Evolutionary conservation across 371 early-diverging fungal genomes (phyloP).

Genomic region (Chytridiales sp.): DNA sequence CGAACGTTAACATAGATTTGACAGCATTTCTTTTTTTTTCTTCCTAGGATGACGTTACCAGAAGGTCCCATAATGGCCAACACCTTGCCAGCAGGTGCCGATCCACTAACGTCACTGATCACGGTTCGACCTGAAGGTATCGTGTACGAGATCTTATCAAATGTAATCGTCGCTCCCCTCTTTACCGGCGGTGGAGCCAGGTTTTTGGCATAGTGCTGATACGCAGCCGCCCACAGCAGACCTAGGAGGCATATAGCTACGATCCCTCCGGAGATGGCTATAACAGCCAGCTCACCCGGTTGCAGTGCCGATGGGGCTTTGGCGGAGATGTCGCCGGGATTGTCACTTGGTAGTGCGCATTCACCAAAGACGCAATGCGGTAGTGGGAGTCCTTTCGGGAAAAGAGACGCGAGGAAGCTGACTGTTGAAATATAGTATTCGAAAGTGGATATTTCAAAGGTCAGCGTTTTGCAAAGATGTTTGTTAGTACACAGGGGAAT

Average conservation of each 20-base stretch:
- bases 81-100: conserved; percentile 79
- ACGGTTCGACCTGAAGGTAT: conserved; percentile 41
- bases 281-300: conserved; percentile 41
- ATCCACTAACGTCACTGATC: conserved; percentile 65
- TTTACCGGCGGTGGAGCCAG: conserved; percentile 24
- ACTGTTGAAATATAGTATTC: conserved; percentile 52
- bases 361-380: conserved; percentile 57
- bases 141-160: conserved; percentile 24
- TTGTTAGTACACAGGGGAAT: too few relatives aligned
- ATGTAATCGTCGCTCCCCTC: conserved; percentile 29
- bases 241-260: too few relatives aligned
- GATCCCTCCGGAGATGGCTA: conserved; percentile 6
- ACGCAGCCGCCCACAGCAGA: conserved; percentile 24
- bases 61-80: conserved; percentile 76
- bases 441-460: conserved; percentile 40
- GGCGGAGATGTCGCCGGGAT: conserved; percentile 21
- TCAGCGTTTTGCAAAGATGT: too few relatives aligned
- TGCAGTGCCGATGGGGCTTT: not conserved
- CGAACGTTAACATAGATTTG: too few relatives aligned
- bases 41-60: too few relatives aligned
- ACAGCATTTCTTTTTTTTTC: too few relatives aligned
- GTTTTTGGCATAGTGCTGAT: conserved; percentile 16
- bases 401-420: conserved; percentile 50
- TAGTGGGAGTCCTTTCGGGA: conserved; percentile 60
- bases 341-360: conserved; percentile 44